Percentiles rank a stretch among this genome's conserved stretches.
These are phyloP conservation scores for Paracorniculantispora psalliotae DNA, from an alignment of 2,329 filamentous ascomycete species.

Conservation along the genomic window DNA sequence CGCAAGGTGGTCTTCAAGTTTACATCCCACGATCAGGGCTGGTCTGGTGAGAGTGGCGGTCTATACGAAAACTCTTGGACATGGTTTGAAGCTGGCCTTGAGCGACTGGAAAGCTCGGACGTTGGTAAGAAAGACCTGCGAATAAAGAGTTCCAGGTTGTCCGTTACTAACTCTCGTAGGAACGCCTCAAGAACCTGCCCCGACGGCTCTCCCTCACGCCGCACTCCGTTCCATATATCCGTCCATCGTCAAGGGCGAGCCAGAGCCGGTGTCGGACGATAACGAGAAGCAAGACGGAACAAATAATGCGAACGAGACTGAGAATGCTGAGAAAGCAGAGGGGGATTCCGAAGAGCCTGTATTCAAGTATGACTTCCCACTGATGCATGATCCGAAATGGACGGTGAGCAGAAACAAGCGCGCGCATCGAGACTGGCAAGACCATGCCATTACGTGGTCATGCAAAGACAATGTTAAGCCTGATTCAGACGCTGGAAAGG, in stretches of 20 bases:
- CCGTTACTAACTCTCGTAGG: neutral
- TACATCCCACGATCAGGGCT: slow-evolving; percentile 55
- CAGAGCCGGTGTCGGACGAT: slow-evolving; percentile 16
- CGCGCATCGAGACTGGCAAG: slow-evolving; percentile 28
- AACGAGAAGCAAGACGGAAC: neutral
- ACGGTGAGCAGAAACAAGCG: slow-evolving; percentile 46
- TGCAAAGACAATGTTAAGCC: slow-evolving; percentile 44
- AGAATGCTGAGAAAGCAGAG: neutral
- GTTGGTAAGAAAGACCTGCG: slow-evolving; percentile 22
- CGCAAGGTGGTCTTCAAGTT: slow-evolving; percentile 59
- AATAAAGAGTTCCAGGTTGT: neutral
- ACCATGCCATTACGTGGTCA: slow-evolving; percentile 50
- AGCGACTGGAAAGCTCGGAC: slow-evolving; percentile 43
- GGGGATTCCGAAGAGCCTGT: neutral
- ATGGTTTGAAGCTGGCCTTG: slow-evolving; percentile 60
- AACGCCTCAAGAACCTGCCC: neutral
- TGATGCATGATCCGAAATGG: slow-evolving; percentile 31
- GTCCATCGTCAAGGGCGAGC: slow-evolving; percentile 16
- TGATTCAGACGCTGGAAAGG: slow-evolving; percentile 34
- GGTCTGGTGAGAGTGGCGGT: slow-evolving; percentile 31
- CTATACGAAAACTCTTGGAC: slow-evolving; percentile 49
- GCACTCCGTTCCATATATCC: slow-evolving; percentile 10
- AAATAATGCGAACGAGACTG: neutral
- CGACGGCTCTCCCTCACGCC: neutral
- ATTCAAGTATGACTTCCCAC: slow-evolving; percentile 32